phyloP scores from a whole-genome alignment of 169 alveolate species.

The Pseudocohnilembus persalinus region DNA sequence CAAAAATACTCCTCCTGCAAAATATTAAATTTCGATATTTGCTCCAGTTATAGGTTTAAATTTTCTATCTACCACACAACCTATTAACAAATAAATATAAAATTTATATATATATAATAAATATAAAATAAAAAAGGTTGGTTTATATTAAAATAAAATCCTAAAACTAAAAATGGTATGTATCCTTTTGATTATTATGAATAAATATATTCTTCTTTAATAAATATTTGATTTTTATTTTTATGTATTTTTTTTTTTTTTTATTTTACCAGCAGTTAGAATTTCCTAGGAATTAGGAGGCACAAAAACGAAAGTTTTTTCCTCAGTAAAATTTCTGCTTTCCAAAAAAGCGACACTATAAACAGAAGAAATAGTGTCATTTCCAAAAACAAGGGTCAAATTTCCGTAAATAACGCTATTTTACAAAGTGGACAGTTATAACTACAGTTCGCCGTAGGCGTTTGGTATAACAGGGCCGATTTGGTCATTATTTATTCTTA shows the following conservation, averaged over 20 bases:
- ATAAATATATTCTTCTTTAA: too few species aligned
- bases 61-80: not conserved
- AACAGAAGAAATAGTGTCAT: not conserved
- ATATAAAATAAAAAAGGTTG: too few species aligned
- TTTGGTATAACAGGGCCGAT: not conserved
- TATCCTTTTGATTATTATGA: too few species aligned
- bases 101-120: too few species aligned
- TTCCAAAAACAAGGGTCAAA: not conserved
- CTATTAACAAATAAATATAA: not conserved
- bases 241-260: too few species aligned
- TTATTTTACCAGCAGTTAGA: not conserved
- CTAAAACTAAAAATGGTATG: too few species aligned
- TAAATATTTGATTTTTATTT: too few species aligned
- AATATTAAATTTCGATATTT: not conserved
- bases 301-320: not conserved
- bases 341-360: not conserved
- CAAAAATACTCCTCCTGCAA: not conserved
- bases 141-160: too few species aligned
- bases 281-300: not conserved
- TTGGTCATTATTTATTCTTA: not conserved
- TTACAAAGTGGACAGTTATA: not conserved
- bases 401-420: not conserved
- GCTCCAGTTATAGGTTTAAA: not conserved
- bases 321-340: not conserved
- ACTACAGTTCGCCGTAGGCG: not conserved